Evolutionary conservation across 768 basidiomycete species (phyloP), one percentile per base, ranked within the genome.

Genomic region (Suillus americanus): DNA sequence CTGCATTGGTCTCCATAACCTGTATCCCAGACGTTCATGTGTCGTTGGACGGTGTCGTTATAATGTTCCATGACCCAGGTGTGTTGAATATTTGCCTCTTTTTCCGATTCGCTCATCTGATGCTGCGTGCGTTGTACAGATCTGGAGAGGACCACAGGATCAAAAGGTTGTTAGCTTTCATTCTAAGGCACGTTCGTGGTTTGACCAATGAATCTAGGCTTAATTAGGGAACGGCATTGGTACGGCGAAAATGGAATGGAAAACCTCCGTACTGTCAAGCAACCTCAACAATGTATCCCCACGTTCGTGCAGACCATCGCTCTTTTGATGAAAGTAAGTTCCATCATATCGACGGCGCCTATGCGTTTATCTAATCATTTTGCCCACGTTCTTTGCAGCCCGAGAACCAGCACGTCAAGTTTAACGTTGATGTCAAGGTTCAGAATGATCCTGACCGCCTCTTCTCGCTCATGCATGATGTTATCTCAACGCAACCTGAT

Each of bases 21-120:
- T 70, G 72, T 71, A 79, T 79, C 75, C 70, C 86, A 97, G 96
- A 97, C 86, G 94, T 98, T 71, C 96, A 98, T 78, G 90, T 97
- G 71, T 94, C 96, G 41, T 79, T 80, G 68, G 97, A 99, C 77
- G 84, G 87, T 72, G 86, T 92, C 46, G 90, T 99, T 40, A 78
- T 98, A 56, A 94, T 98, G 92, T 98, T 97, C 79, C 97, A 99
- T 77, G 97, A 98, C 76, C 92, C 94, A 18, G 85, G 89, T 91
- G 69, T 69, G 82, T 69, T 28, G 20, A 28, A 33, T n/a, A 63
- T 56, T 67, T 60, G 70, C 65, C 63, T 40, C 66, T 69, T 61
- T 69, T 55, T 66, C 46, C 56, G 69, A 61, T 70, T 72, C 30
- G 65, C 70, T 69, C 73, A 68, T 67, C 20, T 61, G 54, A 63